phyloP scores from a whole-genome alignment of 805 yeast species.

The Ogataea chonburiensis region DNA sequence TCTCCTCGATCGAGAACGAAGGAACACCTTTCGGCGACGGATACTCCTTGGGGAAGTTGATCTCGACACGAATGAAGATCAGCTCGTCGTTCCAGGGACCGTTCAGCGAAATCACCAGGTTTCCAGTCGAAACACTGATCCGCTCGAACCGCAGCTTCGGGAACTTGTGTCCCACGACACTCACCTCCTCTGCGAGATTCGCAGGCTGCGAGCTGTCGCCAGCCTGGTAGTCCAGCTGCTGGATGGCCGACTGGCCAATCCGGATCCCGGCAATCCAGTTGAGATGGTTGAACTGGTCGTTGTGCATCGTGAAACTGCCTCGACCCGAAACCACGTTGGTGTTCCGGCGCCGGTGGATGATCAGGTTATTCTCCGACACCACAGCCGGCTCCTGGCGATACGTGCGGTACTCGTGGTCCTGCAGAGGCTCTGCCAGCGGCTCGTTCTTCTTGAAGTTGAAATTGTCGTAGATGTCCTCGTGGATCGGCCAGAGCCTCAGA shows the following conservation, averaged over 20 bases:
- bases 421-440: slow-evolving; percentile 36
- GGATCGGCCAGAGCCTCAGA: slow-evolving; percentile 75
- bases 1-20: slow-evolving; percentile 70
- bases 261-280: slow-evolving; percentile 94
- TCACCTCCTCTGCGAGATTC: slow-evolving; percentile 89
- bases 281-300: slow-evolving; percentile 57
- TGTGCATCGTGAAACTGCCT: slow-evolving; percentile 37
- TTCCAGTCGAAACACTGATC: slow-evolving; percentile 86
- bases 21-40: slow-evolving; percentile 56
- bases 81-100: slow-evolving; percentile 71
- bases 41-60: slow-evolving; percentile 70
- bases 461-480: slow-evolving; percentile 46
- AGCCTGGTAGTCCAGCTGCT: slow-evolving; percentile 33
- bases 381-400: slow-evolving; percentile 51
- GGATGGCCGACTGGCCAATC: slow-evolving; percentile 54
- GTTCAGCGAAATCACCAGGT: slow-evolving; percentile 67
- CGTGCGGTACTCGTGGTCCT: slow-evolving; percentile 39
- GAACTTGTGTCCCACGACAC: slow-evolving; percentile 82
- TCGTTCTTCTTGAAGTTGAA: slow-evolving; percentile 42
- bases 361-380: slow-evolving; percentile 23
- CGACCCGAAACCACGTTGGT: slow-evolving; percentile 23
- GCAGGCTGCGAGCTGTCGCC: slow-evolving; percentile 41
- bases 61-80: slow-evolving; percentile 65
- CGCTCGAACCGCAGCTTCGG: slow-evolving; percentile 85
- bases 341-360: slow-evolving; percentile 22